These are phyloP conservation scores for Blastocystis sp. DNA, from an alignment of 352 stramenopile genomes.

Conservation along the genomic window DNA sequence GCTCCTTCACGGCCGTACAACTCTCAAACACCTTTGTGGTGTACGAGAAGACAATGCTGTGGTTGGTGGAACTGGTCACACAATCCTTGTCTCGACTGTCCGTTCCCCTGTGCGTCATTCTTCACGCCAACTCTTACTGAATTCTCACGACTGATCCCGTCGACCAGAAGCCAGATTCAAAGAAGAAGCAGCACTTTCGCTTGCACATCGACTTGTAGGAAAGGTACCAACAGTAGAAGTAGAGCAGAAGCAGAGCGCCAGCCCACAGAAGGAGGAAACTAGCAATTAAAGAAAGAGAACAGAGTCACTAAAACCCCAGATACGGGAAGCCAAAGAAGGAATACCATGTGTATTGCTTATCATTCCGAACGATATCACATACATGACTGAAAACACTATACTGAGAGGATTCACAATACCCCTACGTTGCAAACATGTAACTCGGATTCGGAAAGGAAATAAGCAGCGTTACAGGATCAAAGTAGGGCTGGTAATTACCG, in stretches of 20 bases:
- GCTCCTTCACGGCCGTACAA: slow-evolving; percentile 24
- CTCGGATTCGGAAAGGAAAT: neutral
- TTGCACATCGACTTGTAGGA: slow-evolving; percentile 4
- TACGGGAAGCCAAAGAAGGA: neutral
- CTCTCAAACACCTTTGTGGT: neutral
- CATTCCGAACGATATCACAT: too few species aligned
- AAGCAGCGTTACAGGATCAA: too few species aligned
- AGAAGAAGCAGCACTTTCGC: neutral
- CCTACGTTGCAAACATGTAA: neutral
- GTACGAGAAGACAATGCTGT: slow-evolving; percentile 32
- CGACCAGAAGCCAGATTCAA: neutral
- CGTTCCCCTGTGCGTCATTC: neutral
- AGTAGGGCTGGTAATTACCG: too few species aligned
- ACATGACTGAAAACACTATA: too few species aligned
- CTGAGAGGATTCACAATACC: neutral
- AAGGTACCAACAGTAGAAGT: slow-evolving; percentile 9
- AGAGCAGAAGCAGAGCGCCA: neutral
- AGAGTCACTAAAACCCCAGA: neutral
- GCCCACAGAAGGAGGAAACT: neutral
- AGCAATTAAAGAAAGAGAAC: neutral
- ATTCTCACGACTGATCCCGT: neutral
- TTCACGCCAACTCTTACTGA: neutral
- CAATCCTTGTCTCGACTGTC: slow-evolving; percentile 5
- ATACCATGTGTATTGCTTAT: neutral
- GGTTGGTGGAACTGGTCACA: neutral